Conservation (phyloP, 202 grass and related monocot genomes). For the Setaria italica region DNA sequence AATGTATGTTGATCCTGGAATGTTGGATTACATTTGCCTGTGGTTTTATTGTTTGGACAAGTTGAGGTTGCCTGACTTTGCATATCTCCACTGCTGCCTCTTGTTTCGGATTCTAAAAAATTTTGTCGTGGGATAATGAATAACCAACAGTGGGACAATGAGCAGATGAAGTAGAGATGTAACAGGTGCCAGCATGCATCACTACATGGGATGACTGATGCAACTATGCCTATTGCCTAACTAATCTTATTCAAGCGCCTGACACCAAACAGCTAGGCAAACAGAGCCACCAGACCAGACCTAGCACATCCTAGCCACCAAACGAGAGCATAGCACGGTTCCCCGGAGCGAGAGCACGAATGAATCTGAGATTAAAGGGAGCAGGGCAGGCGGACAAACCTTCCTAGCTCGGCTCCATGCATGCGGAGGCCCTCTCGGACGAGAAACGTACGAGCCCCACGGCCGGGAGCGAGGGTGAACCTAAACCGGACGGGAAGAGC, state of each 20-base stretch:
- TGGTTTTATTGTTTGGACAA: slow-evolving; percentile 41
- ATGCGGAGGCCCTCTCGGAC: slow-evolving; percentile 32
- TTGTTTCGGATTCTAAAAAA: slow-evolving; percentile 37
- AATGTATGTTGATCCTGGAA: background rate
- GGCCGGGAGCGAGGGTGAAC: too few species aligned
- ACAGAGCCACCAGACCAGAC: too few species aligned
- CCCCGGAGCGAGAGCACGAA: slow-evolving; percentile 34
- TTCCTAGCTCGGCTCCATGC: slow-evolving; percentile 37
- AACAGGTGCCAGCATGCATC: background rate
- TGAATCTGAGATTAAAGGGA: slow-evolving; percentile 46
- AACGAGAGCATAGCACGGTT: slow-evolving; percentile 35
- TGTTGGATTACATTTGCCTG: slow-evolving; percentile 31
- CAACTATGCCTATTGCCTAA: background rate
- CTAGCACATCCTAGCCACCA: background rate
- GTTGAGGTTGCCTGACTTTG: slow-evolving; percentile 41
- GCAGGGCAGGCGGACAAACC: slow-evolving; percentile 40
- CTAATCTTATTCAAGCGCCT: background rate
- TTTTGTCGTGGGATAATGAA: background rate
- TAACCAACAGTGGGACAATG: too few species aligned
- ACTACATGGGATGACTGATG: slow-evolving; percentile 12
- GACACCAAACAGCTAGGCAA: too few species aligned
- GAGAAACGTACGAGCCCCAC: background rate
- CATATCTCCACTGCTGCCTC: slow-evolving; percentile 16
- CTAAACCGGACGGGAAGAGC: too few species aligned
- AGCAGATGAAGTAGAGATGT: too few species aligned